A percentile compares a stretch with the other conserved stretches of the same genome.
phyloP scores from a whole-genome alignment of 306 rosid species.

The Rosa rugosa region DNA sequence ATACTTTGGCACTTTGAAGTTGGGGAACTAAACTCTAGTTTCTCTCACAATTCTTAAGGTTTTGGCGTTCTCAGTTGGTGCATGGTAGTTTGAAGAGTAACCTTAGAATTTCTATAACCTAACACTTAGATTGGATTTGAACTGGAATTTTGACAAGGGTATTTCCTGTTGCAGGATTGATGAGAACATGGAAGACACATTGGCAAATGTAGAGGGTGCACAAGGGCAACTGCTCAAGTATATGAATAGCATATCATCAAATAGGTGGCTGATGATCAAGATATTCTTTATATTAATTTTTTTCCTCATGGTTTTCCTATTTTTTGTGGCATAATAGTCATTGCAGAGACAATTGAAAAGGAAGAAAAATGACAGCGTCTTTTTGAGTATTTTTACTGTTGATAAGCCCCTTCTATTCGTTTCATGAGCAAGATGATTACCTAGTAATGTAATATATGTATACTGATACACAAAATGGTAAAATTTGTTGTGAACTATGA shows the following conservation, averaged over 20 bases:
- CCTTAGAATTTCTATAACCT: neutral
- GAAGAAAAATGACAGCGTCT: constrained; percentile 24
- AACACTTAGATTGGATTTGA: neutral
- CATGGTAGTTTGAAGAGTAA: neutral
- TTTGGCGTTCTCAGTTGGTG: too few species aligned
- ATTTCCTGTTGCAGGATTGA: constrained; percentile 65
- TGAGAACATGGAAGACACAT: constrained; percentile 94
- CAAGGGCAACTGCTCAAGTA: constrained; percentile 92
- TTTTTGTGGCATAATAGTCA: constrained; percentile 90
- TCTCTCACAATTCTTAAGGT: neutral
- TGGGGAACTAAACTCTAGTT: neutral
- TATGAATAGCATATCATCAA: constrained; percentile 92
- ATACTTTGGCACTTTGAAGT: neutral
- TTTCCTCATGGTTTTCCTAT: constrained; percentile 96
- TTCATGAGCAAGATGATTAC: constrained; percentile 20
- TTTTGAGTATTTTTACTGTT: constrained; percentile 20
- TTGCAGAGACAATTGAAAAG: constrained; percentile 35
- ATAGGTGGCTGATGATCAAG: constrained; percentile 99
- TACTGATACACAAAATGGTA: constrained; percentile 36
- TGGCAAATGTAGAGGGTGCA: constrained; percentile 93
- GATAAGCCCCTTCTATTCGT: constrained; percentile 33
- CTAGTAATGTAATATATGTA: constrained; percentile 41
- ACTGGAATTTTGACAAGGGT: constrained; percentile 13
- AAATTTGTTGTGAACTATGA: constrained; percentile 33
- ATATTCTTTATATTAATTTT: constrained; percentile 94